These are phyloP conservation scores for Debaryomycetaceae sp. DNA, from an alignment of 1,139 yeast species.

Conservation along the genomic window DNA sequence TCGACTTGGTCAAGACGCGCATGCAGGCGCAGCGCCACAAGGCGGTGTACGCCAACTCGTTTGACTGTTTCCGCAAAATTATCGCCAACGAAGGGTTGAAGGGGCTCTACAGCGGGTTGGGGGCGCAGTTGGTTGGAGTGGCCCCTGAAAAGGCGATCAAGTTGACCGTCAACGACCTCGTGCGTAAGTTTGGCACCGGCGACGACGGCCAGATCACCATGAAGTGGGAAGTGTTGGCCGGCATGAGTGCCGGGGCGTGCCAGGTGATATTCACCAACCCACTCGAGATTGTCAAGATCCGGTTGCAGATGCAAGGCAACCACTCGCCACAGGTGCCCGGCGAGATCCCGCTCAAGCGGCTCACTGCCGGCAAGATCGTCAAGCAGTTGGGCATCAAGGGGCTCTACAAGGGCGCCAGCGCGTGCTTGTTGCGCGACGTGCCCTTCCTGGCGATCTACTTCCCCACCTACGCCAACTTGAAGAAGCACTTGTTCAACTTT, in stretches of 20 bases:
- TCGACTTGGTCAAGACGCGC: slow-evolving; percentile 92
- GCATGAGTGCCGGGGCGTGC: slow-evolving; percentile 94
- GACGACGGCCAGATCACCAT: slow-evolving; percentile 59
- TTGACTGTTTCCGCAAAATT: slow-evolving; percentile 83
- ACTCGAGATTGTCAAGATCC: slow-evolving; percentile 89
- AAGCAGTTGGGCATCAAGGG: slow-evolving; percentile 80
- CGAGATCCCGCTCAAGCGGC: slow-evolving; percentile 42
- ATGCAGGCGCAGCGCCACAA: slow-evolving; percentile 92
- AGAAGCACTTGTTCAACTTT: slow-evolving; percentile 74
- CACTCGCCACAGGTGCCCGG: slow-evolving; percentile 46
- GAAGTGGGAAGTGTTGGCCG: slow-evolving; percentile 77
- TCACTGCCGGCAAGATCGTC: slow-evolving; percentile 70
- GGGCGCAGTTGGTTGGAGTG: slow-evolving; percentile 93
- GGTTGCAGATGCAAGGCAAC: slow-evolving; percentile 89
- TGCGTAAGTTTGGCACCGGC: slow-evolving; percentile 68
- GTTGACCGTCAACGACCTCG: slow-evolving; percentile 86
- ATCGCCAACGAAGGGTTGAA: slow-evolving; percentile 71
- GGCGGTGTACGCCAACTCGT: slow-evolving; percentile 70
- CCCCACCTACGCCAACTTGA: slow-evolving; percentile 94
- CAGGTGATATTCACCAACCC: slow-evolving; percentile 97
- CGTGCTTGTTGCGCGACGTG: slow-evolving; percentile 91
- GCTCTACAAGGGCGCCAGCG: slow-evolving; percentile 85
- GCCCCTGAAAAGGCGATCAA: slow-evolving; percentile 99
- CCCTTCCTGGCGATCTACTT: slow-evolving; percentile 97
- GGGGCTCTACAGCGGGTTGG: slow-evolving; percentile 92